These are phyloP conservation scores for Mrakia blollopis DNA, from an alignment of 768 basidiomycete genomes.

Conservation along the genomic window DNA sequence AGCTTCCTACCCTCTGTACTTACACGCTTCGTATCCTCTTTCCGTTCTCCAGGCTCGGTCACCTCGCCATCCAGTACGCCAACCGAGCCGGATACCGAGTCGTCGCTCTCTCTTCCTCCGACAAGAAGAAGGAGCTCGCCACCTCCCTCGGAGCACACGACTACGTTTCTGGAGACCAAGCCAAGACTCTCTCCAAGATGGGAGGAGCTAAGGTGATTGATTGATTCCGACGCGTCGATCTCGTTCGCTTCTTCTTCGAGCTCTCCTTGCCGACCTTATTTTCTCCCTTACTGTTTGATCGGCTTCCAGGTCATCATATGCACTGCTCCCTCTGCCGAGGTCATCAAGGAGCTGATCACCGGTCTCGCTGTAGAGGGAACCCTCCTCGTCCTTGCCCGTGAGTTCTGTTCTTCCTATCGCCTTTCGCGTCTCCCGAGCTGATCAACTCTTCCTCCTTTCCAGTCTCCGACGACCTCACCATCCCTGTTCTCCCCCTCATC, in stretches of 20 bases:
- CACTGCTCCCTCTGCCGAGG: conserved; percentile 40
- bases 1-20: not conserved
- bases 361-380: conserved; percentile 34
- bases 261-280: too few relatives aligned
- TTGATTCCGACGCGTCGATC: too few relatives aligned
- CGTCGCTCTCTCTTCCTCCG: conserved; percentile 44
- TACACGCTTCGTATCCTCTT: not conserved
- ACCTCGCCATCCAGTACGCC: conserved; percentile 45
- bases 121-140: conserved; percentile 44
- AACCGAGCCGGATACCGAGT: conserved; percentile 46
- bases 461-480: conserved; percentile 17
- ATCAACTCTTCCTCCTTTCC: not conserved
- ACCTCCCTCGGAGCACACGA: conserved; percentile 46
- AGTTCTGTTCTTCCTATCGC: too few relatives aligned
- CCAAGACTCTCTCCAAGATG: conserved; percentile 38
- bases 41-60: conserved; percentile 38
- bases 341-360: conserved; percentile 31
- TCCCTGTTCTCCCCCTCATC: conserved; percentile 26
- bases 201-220: conserved; percentile 46
- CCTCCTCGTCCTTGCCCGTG: conserved; percentile 31
- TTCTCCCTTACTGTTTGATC: too few relatives aligned
- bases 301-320: conserved; percentile 36
- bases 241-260: not conserved
- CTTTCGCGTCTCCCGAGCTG: too few relatives aligned
- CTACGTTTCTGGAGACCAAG: conserved; percentile 44